Evolutionary conservation across 2,329 filamentous ascomycete genomes (phyloP).

Genomic region (Drechmeria coniospora): DNA sequence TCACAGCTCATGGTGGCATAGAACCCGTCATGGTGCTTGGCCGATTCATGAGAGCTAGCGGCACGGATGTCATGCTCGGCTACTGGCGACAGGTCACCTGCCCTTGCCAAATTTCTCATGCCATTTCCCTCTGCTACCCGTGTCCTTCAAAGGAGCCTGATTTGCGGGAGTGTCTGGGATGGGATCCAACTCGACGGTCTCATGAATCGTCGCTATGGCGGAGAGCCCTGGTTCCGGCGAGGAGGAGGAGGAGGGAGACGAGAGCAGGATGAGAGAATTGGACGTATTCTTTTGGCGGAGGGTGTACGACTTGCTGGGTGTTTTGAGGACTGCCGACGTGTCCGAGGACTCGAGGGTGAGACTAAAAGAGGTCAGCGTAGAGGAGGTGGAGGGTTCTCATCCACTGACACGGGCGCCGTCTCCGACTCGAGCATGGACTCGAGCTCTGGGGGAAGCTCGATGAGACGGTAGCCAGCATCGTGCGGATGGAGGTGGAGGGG

Average conservation of each 20-base stretch:
- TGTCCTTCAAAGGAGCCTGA: conserved; percentile 12
- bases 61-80: not conserved
- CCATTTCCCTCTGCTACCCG: conserved; percentile 35
- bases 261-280: conserved; percentile 45
- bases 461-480: conserved; percentile 38
- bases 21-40: not conserved
- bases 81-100: conserved; percentile 15
- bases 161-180: conserved; percentile 19
- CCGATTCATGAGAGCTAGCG: not conserved
- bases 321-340: conserved; percentile 34
- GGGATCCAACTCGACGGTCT: conserved; percentile 44
- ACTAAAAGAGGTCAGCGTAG: conserved; percentile 18
- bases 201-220: conserved; percentile 40
- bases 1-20: not conserved
- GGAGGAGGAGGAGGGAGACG: conserved; percentile 11
- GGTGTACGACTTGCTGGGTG: conserved; percentile 36
- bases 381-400: not conserved
- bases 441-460: conserved; percentile 47
- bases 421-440: conserved; percentile 38
- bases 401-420: conserved; percentile 34
- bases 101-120: conserved; percentile 40
- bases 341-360: conserved; percentile 34
- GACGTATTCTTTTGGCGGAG: conserved; percentile 53
- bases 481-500: conserved; percentile 33
- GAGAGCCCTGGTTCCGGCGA: conserved; percentile 22